Base-by-base conservation (phyloP, 257 asterid species). In the Lithospermum erythrorhizon region DNA sequence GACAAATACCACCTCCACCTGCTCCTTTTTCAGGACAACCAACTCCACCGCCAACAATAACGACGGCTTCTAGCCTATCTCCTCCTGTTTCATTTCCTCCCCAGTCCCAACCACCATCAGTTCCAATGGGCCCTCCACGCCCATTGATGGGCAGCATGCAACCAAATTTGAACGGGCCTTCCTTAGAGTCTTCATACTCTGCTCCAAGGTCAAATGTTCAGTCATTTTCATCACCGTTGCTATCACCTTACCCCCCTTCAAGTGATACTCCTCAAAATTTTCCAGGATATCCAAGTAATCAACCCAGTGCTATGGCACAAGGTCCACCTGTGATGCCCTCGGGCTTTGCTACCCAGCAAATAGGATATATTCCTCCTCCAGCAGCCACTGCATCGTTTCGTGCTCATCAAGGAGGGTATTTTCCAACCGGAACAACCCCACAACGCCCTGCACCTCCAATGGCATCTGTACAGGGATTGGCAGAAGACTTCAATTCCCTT, bases 401-500 rank as follows among this genome's bases (percentile, higher is more conserved):
- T 57, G 53, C 79, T 61, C 89, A 79, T 53, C 90, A 73, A 78
- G 80, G 89, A 78, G 90, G 93, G 57, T 81, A 79, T 76, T 77
- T 69, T 51, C 81, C 91, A 65, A 77, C 79, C 59, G 19, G 65
- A 65, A 32, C 35, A 21, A 21, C 22, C 37, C 13, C 14, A 37
- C 3, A 61, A 61, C 85, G 82, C 57, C 71, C 75, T 52, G 76
- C 78, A 68, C 96, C 95, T 56, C 94, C 87, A 14, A 61, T 61
- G 65, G 72, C 79, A 55, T 23, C 64, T 29, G 68, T 80, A 45
- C 96, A 81, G 70, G 87, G 82, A 30, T 71, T 87, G 80, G 79
- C 75, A 19, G 96, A 87, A 75, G 95, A 91, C 79, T 91, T 91
- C 78, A 82, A 72, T 72, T 87, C 96, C n/a, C 95, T 91, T 56